Evolutionary conservation across 2,329 filamentous ascomycete genomes (phyloP).

Genomic region (Beauveria australis): DNA sequence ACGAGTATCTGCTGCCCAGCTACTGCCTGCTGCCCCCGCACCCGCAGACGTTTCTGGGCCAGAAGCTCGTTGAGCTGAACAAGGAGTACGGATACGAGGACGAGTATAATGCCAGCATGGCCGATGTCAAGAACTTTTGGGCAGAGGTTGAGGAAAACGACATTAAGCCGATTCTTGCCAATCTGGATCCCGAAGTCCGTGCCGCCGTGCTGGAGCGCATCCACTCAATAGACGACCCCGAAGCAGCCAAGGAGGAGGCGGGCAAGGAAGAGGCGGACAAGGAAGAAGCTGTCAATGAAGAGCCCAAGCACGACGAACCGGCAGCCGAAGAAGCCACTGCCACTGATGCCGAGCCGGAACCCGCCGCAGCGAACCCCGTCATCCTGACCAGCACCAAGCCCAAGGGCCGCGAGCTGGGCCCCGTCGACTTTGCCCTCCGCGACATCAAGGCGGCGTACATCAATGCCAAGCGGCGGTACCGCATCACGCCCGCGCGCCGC

Average conservation of each 20-base stretch:
- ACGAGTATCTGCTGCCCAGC: slow-evolving; percentile 93
- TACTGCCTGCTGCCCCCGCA: slow-evolving; percentile 90
- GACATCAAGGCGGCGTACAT: slow-evolving; percentile 76
- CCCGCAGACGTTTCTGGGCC: slow-evolving; percentile 76
- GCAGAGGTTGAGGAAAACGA: slow-evolving; percentile 69
- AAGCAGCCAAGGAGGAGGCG: slow-evolving; percentile 12
- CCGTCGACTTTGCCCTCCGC: slow-evolving; percentile 59
- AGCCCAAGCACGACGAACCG: slow-evolving; percentile 16
- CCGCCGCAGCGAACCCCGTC: slow-evolving; percentile 16
- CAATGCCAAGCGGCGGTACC: slow-evolving; percentile 74
- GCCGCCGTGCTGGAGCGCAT: slow-evolving; percentile 56
- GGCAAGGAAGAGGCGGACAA: slow-evolving; percentile 7
- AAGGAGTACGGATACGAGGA: slow-evolving; percentile 66
- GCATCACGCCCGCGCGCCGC: slow-evolving; percentile 64
- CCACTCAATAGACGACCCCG: slow-evolving; percentile 29
- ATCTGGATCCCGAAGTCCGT: slow-evolving; percentile 55
- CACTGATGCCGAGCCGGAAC: slow-evolving; percentile 15
- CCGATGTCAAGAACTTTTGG: slow-evolving; percentile 79
- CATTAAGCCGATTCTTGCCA: slow-evolving; percentile 61
- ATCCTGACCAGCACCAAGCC: slow-evolving; percentile 26
- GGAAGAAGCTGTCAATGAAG: slow-evolving; percentile 19
- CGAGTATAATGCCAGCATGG: slow-evolving; percentile 59
- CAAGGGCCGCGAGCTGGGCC: slow-evolving; percentile 34
- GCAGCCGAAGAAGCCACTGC: slow-evolving; percentile 15
- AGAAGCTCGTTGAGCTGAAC: slow-evolving; percentile 70